Evolutionary conservation across 164 flowering plant genomes (phyloP).

Genomic region (Stephania japonica): DNA sequence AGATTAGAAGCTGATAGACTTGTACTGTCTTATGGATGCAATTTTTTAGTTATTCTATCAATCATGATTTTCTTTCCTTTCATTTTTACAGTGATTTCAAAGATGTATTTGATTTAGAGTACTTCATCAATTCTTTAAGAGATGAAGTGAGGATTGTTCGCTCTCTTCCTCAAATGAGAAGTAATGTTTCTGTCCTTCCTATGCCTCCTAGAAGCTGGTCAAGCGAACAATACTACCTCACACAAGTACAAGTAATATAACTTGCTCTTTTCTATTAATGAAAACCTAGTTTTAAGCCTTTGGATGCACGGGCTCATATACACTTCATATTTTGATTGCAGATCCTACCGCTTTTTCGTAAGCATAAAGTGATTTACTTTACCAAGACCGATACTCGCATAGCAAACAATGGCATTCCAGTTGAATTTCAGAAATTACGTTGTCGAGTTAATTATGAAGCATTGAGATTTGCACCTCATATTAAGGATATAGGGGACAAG

Average conservation of each 20-base stretch:
- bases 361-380: slow-evolving; percentile 55
- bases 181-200: slow-evolving; percentile 35
- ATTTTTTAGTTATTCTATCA: neutral
- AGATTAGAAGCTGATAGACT: neutral
- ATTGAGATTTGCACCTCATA: slow-evolving; percentile 60
- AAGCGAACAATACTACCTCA: slow-evolving; percentile 63
- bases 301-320: too few relatives aligned
- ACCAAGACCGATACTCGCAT: slow-evolving; percentile 78
- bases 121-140: slow-evolving; percentile 78
- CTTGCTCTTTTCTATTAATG: neutral
- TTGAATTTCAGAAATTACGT: slow-evolving; percentile 59
- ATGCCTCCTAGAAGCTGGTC: slow-evolving; percentile 98
- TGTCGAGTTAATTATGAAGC: slow-evolving; percentile 78
- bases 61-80: too few relatives aligned
- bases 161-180: slow-evolving; percentile 58
- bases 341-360: slow-evolving; percentile 63
- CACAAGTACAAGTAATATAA: slow-evolving; percentile 42
- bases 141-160: slow-evolving; percentile 74
- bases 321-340: too few relatives aligned
- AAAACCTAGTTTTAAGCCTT: neutral
- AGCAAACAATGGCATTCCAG: slow-evolving; percentile 67
- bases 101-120: slow-evolving; percentile 71
- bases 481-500: slow-evolving; percentile 63
- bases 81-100: slow-evolving; percentile 62
- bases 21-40: neutral